Percentiles rank a stretch among this genome's conserved stretches.
Evolutionary conservation across 495 filamentous ascomycete genomes (phyloP).

Genomic region (Penicillium fimorum): DNA sequence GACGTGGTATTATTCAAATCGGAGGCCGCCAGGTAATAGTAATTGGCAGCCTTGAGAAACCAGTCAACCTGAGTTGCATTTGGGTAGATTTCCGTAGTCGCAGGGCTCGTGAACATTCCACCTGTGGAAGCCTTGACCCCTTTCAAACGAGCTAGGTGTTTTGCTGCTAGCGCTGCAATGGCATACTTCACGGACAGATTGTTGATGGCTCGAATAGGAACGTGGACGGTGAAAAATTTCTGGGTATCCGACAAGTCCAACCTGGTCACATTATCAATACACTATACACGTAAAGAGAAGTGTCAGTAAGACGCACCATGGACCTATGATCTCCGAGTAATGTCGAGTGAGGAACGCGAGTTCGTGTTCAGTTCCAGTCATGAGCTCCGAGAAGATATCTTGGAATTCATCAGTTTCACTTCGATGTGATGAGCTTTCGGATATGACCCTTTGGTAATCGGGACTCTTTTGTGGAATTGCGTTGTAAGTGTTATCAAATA

Average conservation of each 20-base stretch:
- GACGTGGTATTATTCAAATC: conserved; percentile 31
- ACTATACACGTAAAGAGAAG: neutral
- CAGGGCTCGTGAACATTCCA: conserved; percentile 33
- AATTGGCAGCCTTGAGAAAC: conserved; percentile 45
- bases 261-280: conserved; percentile 25
- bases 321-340: conserved; percentile 34
- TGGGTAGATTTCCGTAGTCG: conserved; percentile 40
- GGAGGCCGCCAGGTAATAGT: conserved; percentile 39
- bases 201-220: conserved; percentile 40
- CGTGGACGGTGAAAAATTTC: conserved; percentile 41
- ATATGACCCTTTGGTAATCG: conserved; percentile 8
- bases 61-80: conserved; percentile 40
- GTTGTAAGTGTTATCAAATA: conserved; percentile 5
- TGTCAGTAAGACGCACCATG: conserved; percentile 32
- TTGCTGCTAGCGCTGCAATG: conserved; percentile 41
- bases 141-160: conserved; percentile 42
- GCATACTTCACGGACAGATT: conserved; percentile 35
- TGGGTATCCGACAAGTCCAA: conserved; percentile 40
- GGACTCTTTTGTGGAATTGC: conserved; percentile 6
- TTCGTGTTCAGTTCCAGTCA: conserved; percentile 43
- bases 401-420: conserved; percentile 41
- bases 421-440: conserved; percentile 25
- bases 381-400: conserved; percentile 42
- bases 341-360: conserved; percentile 40
- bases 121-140: conserved; percentile 25